These are phyloP conservation scores for Fusarium sp. DNA, from an alignment of 2,329 filamentous ascomycete species.

Conservation along the genomic window DNA sequence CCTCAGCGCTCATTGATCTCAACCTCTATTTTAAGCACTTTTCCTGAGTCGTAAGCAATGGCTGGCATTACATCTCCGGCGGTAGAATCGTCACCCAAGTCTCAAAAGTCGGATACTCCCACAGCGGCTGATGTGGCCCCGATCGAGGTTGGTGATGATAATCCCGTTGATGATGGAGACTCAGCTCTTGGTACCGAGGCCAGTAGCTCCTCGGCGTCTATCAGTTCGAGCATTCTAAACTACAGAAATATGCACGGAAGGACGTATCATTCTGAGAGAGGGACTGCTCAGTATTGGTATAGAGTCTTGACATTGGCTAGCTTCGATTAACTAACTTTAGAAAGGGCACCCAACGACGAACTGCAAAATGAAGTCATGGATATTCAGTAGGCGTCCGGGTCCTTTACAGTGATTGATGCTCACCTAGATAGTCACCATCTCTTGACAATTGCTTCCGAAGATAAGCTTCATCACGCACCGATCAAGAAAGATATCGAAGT, in stretches of 20 bases:
- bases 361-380: constrained; percentile 11
- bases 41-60: background rate
- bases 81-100: background rate
- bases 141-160: background rate
- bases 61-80: background rate
- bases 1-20: background rate
- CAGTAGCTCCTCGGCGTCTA: background rate
- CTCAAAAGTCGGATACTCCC: background rate
- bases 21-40: background rate
- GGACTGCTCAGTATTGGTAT: background rate
- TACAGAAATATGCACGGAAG: background rate
- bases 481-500: constrained; percentile 12
- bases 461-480: constrained; percentile 6
- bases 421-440: constrained; percentile 6
- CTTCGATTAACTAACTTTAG: background rate
- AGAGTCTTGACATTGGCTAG: background rate
- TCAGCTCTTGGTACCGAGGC: background rate
- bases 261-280: background rate
- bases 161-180: background rate
- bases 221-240: background rate
- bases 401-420: background rate
- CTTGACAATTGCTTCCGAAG: background rate
- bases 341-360: constrained; percentile 13
- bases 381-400: background rate
- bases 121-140: background rate